Percentiles rank a stretch among this genome's conserved stretches.
Conservation (phyloP, 1,139 yeast genomes). For the Starmera stellimalicola region DNA sequence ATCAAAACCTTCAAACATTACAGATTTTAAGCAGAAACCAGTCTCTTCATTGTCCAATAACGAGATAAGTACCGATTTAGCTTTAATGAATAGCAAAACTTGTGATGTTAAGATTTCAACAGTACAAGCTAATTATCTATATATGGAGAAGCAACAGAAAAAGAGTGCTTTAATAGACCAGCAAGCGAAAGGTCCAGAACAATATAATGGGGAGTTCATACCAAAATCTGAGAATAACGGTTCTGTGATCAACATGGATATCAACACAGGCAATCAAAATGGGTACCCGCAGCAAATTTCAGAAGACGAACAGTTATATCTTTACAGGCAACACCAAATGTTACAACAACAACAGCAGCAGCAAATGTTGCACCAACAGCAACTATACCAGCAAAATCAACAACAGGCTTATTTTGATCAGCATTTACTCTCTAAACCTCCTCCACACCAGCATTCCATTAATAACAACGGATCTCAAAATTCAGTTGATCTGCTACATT, state of each 20-base stretch:
- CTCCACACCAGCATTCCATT: too few relatives aligned
- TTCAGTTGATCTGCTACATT: too few relatives aligned
- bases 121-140: conserved; percentile 13
- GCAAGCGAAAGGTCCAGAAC: not conserved
- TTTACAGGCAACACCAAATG: not conserved
- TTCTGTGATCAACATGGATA: too few relatives aligned
- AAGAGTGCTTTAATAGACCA: too few relatives aligned
- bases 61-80: conserved; percentile 15
- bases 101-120: conserved; percentile 7
- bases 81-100: conserved; percentile 6
- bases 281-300: conserved; percentile 2
- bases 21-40: conserved; percentile 1
- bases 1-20: not conserved
- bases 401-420: too few relatives aligned
- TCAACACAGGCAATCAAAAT: too few relatives aligned
- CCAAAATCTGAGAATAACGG: too few relatives aligned
- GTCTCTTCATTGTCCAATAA: conserved; percentile 4
- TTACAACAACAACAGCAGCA: conserved; percentile 1
- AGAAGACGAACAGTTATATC: not conserved
- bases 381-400: not conserved
- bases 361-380: conserved; percentile 1
- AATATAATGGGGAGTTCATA: too few relatives aligned
- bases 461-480: too few relatives aligned
- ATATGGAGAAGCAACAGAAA: conserved; percentile 11
- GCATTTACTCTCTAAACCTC: too few relatives aligned